Conservation (phyloP, 2,329 filamentous ascomycete species). For the Canariomyces notabilis region DNA sequence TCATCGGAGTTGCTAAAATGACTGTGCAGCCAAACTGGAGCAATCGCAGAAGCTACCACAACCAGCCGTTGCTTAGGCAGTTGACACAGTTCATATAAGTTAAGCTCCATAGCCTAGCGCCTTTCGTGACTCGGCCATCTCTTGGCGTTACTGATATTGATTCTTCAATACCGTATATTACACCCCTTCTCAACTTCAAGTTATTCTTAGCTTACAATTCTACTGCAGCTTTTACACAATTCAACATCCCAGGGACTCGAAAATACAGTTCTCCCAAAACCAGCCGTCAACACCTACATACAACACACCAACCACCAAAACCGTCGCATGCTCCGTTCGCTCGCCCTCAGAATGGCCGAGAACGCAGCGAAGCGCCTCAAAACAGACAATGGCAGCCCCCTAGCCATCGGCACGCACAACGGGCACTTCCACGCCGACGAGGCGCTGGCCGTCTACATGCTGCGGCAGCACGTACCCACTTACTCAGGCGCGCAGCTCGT, state of each 20-base stretch:
- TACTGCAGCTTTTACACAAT: background rate
- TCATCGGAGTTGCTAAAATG: background rate
- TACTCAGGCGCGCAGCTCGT: slow-evolving; percentile 72
- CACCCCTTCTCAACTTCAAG: too few relatives aligned
- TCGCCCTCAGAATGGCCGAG: slow-evolving; percentile 51
- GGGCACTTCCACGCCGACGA: slow-evolving; percentile 99
- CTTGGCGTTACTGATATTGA: background rate
- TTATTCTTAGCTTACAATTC: too few relatives aligned
- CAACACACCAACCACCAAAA: background rate
- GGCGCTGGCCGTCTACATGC: slow-evolving; percentile 92
- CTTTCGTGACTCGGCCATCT: background rate
- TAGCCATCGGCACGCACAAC: slow-evolving; percentile 88
- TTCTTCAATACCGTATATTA: too few relatives aligned
- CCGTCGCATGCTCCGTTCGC: slow-evolving; percentile 19
- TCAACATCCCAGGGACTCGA: background rate
- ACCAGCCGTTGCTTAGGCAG: background rate
- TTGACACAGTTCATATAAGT: background rate
- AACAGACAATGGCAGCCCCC: slow-evolving; percentile 50
- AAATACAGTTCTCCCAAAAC: background rate
- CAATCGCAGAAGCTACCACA: background rate
- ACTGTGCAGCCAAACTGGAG: too few relatives aligned
- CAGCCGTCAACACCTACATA: too few relatives aligned
- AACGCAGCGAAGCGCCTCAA: slow-evolving; percentile 78
- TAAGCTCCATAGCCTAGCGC: background rate
- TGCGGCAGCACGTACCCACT: slow-evolving; percentile 71